Evolutionary conservation across 2,329 filamentous ascomycete species (phyloP).

Genomic region (Colletotrichum godetiae): DNA sequence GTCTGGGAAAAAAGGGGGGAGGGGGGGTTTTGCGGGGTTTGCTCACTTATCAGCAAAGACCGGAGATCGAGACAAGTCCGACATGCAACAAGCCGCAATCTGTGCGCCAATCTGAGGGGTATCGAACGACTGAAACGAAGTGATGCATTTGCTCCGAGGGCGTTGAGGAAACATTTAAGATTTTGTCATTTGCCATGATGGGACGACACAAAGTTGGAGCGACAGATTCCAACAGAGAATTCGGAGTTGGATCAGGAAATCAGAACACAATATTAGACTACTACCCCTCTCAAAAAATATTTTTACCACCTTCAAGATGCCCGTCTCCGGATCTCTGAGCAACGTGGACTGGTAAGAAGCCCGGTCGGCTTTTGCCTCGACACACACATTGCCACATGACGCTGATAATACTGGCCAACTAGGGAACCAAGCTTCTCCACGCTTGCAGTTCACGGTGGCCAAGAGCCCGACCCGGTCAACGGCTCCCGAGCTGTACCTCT

Average conservation of each 20-base stretch:
- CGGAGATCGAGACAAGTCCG: slow-evolving; percentile 12
- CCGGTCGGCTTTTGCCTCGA: slow-evolving; percentile 28
- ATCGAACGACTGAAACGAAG: slow-evolving; percentile 28
- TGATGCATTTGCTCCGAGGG: slow-evolving; percentile 16
- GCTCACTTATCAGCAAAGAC: slow-evolving; percentile 33
- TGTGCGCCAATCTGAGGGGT: slow-evolving; percentile 1
- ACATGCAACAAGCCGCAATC: background rate
- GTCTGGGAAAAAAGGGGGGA: background rate
- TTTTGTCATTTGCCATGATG: slow-evolving; percentile 22
- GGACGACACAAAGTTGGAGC: background rate
- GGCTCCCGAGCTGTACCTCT: slow-evolving; percentile 94
- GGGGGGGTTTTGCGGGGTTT: slow-evolving; percentile 22
- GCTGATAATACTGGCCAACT: background rate
- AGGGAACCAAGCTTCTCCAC: slow-evolving; percentile 36
- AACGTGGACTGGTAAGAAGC: slow-evolving; percentile 45
- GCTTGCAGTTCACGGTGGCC: slow-evolving; percentile 53
- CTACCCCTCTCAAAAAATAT: slow-evolving; percentile 24
- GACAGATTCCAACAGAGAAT: slow-evolving; percentile 6
- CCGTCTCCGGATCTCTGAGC: slow-evolving; percentile 46
- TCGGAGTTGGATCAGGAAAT: slow-evolving; percentile 5
- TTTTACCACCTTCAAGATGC: slow-evolving; percentile 39
- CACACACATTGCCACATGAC: slow-evolving; percentile 5
- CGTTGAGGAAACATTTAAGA: slow-evolving; percentile 30
- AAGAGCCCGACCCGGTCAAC: slow-evolving; percentile 82
- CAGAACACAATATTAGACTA: slow-evolving; percentile 23